phyloP scores from a whole-genome alignment of 1,284 basidiomycete genomes.

The Ceratobasidium sp. region DNA sequence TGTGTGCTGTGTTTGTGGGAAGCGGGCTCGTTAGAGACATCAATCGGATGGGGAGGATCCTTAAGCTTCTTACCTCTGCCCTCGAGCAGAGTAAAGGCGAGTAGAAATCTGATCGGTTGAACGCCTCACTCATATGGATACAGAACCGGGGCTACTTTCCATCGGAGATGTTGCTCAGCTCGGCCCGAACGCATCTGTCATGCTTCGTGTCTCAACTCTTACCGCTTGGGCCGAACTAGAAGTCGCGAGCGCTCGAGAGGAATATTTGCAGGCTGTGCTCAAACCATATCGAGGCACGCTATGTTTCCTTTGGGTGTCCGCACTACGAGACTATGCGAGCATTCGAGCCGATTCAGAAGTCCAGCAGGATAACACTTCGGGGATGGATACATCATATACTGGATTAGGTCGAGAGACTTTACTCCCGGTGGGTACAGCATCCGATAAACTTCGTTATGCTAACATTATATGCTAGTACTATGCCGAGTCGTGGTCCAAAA shows the following conservation, averaged over 20 bases:
- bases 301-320: slow-evolving; percentile 88
- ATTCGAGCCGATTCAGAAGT: slow-evolving; percentile 91
- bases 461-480: slow-evolving; percentile 76
- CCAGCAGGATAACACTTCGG: slow-evolving; percentile 74
- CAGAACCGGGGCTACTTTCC: slow-evolving; percentile 85
- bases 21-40: slow-evolving; percentile 96
- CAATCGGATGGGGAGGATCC: slow-evolving; percentile 90
- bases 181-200: slow-evolving; percentile 93
- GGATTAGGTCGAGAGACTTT: slow-evolving; percentile 91
- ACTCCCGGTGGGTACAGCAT: slow-evolving; percentile 74
- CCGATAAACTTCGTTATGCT: too few relatives aligned
- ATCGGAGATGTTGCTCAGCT: slow-evolving; percentile 90
- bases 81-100: slow-evolving; percentile 90
- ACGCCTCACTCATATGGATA: not conserved
- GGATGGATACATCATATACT: slow-evolving; percentile 85
- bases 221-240: slow-evolving; percentile 97
- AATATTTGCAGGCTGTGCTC: slow-evolving; percentile 85
- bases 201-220: slow-evolving; percentile 93
- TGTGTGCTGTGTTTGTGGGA: slow-evolving; percentile 95
- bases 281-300: slow-evolving; percentile 83
- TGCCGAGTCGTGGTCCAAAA: slow-evolving; percentile 82
- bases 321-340: slow-evolving; percentile 91
- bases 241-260: slow-evolving; percentile 79
- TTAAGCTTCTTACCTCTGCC: slow-evolving; percentile 88
- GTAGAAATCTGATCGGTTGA: slow-evolving; percentile 42